These are phyloP conservation scores for Chondrus crispus DNA, from an alignment of 23 red algal genomes.

Conservation along the genomic window DNA sequence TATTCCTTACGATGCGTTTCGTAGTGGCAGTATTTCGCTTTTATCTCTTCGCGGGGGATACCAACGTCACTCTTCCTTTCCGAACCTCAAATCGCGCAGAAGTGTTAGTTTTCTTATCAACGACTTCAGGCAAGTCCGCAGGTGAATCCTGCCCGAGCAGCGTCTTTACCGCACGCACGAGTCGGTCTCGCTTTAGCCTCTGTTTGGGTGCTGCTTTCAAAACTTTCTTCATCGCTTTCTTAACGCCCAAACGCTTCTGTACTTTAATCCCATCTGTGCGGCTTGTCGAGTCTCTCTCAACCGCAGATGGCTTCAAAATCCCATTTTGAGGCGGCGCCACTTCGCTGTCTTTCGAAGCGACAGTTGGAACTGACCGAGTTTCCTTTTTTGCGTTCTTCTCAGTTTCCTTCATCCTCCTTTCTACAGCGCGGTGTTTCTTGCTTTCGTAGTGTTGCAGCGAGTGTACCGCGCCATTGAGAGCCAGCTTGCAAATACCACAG, in stretches of 20 bases:
- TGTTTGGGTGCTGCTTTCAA: not conserved
- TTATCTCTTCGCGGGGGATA: no score
- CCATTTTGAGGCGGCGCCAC: no score
- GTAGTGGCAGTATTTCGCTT: no score
- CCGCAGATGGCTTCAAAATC: no score
- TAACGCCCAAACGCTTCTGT: not conserved
- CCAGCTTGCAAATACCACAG: slow-evolving; percentile 45
- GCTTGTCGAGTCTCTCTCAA: not conserved
- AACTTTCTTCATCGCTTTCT: not conserved
- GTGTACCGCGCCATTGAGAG: slow-evolving; percentile 69
- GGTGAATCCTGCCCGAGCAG: not conserved
- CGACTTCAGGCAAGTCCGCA: not conserved
- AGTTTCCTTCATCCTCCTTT: not conserved
- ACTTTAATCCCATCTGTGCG: not conserved
- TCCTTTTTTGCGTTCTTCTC: not conserved
- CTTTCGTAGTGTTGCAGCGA: slow-evolving; percentile 76
- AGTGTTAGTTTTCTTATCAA: not conserved
- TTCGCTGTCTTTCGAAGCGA: not conserved
- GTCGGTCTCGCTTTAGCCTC: not conserved
- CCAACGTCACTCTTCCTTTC: not conserved
- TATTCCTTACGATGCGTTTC: no score
- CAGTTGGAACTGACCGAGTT: not conserved
- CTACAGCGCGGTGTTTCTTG: slow-evolving; percentile 66
- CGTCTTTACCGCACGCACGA: not conserved
- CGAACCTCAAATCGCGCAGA: not conserved